Percentiles rank a stretch among this genome's conserved stretches.
Conservation (phyloP, 441 rosid species). For the Hypseocharis bilobata region DNA sequence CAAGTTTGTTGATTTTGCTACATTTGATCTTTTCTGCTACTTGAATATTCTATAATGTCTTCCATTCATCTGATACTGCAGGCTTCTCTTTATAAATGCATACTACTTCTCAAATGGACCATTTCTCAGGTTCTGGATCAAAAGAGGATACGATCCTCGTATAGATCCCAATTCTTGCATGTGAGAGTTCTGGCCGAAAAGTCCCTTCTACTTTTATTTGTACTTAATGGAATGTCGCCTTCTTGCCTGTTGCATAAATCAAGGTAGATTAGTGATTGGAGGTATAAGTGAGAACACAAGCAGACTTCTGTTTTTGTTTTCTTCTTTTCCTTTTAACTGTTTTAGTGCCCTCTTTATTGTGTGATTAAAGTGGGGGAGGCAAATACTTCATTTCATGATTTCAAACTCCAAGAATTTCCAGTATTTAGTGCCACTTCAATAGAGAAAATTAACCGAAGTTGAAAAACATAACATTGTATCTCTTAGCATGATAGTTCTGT, state of each 20-base stretch:
- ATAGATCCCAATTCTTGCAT: conserved; percentile 83
- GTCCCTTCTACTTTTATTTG: not conserved
- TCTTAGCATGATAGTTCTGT: not conserved
- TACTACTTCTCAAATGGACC: conserved; percentile 93
- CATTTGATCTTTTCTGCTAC: not conserved
- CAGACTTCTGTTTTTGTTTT: not conserved
- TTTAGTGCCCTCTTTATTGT: not conserved
- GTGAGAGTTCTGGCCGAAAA: conserved; percentile 37
- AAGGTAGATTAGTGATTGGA: not conserved
- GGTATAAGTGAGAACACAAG: not conserved
- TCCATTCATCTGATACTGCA: conserved; percentile 28
- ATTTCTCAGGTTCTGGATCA: conserved; percentile 84
- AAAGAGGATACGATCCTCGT: conserved; percentile 95
- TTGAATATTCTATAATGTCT: conserved; percentile 2
- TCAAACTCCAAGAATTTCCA: not conserved
- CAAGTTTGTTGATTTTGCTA: conserved; percentile 4
- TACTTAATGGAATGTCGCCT: not conserved
- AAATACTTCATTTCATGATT: not conserved
- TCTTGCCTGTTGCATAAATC: not conserved
- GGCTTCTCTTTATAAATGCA: conserved; percentile 76
- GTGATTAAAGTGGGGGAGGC: not conserved
- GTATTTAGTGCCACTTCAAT: not conserved
- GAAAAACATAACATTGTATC: not conserved
- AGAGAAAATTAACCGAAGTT: not conserved
- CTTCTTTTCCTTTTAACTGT: too few relatives aligned